Base-by-base conservation (phyloP, 768 basidiomycete genomes). In the Ramaria rubella region DNA sequence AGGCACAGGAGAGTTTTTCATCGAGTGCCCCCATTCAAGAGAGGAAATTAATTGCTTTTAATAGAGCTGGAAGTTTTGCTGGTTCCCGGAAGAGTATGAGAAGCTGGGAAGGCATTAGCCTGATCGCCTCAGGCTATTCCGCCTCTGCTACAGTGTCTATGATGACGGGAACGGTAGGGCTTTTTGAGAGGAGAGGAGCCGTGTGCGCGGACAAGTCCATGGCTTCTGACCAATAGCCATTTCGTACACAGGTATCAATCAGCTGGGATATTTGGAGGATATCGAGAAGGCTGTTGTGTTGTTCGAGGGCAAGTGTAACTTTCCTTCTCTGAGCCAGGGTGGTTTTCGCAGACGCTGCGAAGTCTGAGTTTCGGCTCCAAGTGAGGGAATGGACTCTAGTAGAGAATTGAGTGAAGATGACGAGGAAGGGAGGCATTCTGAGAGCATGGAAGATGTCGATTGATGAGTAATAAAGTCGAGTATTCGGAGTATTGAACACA, bases 401-500 rank as follows among this genome's bases (percentile, higher is more conserved):
- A 97, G 76, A 33, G 79, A 69, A 56, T 81, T 76, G 57, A 97
- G 82, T 5, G 91, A 91, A 9, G 77, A 68, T 1, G 87, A 84
- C 52, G 96, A 79, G 4, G 86, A 83, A 1, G 80, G 76, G 59
- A 97, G 79, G 1, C 93, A 89, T 3, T 75, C 70, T 1, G 82
- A 75, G 55, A 96, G 79, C 0, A 86, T 82, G 48, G 82, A 81
- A 3, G 90, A 90, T n/a, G 88, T 87, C 46, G 78, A 70, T 67
- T 94, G 92, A 11, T 94, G 78, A n/a, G 88, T 60, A 95, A 80
- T 68, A 96, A 95, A 0, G 92, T 93, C 27, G 88, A 83, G 69
- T 96, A 94, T 23, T 93, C 93, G 4, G 90, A 85, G n/a, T n/a
- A n/a, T n/a, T 59, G 92, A 87, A 54, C 93, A 94, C 14, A 97